Base-by-base conservation (phyloP, 106 monocot species). In the Cymbidium sinense region DNA sequence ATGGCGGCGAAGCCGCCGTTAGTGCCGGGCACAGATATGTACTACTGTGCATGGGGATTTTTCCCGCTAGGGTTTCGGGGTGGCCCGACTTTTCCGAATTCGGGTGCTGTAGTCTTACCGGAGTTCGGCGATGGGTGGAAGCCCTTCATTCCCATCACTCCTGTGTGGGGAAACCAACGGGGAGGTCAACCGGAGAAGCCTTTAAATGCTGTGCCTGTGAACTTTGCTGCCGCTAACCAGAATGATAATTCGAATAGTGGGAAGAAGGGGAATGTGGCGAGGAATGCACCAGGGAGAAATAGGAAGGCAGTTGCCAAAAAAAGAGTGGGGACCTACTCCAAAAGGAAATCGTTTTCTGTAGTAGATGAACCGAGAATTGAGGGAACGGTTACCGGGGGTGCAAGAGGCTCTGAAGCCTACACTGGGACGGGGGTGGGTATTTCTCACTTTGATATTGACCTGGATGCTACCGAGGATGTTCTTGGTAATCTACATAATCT, bases 21-120 rank as follows among this genome's bases (percentile, higher is more conserved):
- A 12, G 93, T 94, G 34, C 88, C 91, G 0, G 93, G 91, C 25
- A 94, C 88, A 11, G 79, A 91, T 25, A 83, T 79, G 77, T 94
- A 91, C 41, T 89, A 86, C 82, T 94, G 91, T 70, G 81, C 90
- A 1, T 94, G 93, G 93, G 93, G 91, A 0, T 85, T 94, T 76
- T 85, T 85, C 77, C 93, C 93, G 2, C 75, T 95, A 25, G 95
- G 95, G 20, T 89, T 77, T 58, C 89, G 71, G 4, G 83, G 62
- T 3, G 82, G 43, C 31, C 72, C 36, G 12, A 4, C 61, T 74
- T 55, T 78, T 27, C 34, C 69, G 12, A 69, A 69, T 34, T 29
- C 31, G 2, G 34, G 31, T 0, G 31, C 69, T 69, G 31, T 28
- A 15, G 31, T 11, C 52, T 64, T 80, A 1, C 54, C 77, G n/a